These are phyloP conservation scores for Jackrogersella minutella DNA, from an alignment of 495 filamentous ascomycete genomes.

Conservation along the genomic window DNA sequence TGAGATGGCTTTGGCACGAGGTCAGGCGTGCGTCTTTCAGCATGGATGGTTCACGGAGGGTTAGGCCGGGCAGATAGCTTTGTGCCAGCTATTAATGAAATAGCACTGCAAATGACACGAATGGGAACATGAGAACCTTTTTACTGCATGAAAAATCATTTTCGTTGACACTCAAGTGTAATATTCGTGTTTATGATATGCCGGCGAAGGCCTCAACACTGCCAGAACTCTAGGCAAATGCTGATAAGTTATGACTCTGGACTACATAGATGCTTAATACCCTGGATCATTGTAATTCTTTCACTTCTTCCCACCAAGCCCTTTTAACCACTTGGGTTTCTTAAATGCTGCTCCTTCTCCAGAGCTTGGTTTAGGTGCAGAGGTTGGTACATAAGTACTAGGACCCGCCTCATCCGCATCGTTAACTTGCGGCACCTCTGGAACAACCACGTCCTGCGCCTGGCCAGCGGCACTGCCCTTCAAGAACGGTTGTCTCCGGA, in stretches of 20 bases:
- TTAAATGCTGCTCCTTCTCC: slow-evolving; percentile 58
- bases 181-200: not conserved
- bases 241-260: not conserved
- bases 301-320: slow-evolving; percentile 64
- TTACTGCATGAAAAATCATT: not conserved
- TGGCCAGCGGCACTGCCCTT: slow-evolving; percentile 70
- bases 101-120: slow-evolving; percentile 30
- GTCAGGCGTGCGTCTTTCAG: slow-evolving; percentile 42
- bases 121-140: slow-evolving; percentile 18
- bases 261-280: not conserved
- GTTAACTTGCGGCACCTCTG: slow-evolving; percentile 49
- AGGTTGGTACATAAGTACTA: slow-evolving; percentile 41
- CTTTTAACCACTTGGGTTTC: slow-evolving; percentile 76
- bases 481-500: slow-evolving; percentile 63
- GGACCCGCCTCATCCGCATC: slow-evolving; percentile 54
- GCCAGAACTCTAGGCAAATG: slow-evolving; percentile 30
- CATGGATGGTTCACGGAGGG: slow-evolving; percentile 40
- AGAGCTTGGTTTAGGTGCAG: slow-evolving; percentile 55
- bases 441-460: slow-evolving; percentile 69
- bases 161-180: not conserved
- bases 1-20: slow-evolving; percentile 36
- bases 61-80: slow-evolving; percentile 31
- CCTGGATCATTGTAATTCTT: not conserved
- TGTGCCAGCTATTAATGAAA: slow-evolving; percentile 28
- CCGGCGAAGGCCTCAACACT: not conserved